Evolutionary conservation across 1,284 basidiomycete genomes (phyloP), one percentile per base, ranked within the genome.

Genomic region (Caloboletus inedulis): DNA sequence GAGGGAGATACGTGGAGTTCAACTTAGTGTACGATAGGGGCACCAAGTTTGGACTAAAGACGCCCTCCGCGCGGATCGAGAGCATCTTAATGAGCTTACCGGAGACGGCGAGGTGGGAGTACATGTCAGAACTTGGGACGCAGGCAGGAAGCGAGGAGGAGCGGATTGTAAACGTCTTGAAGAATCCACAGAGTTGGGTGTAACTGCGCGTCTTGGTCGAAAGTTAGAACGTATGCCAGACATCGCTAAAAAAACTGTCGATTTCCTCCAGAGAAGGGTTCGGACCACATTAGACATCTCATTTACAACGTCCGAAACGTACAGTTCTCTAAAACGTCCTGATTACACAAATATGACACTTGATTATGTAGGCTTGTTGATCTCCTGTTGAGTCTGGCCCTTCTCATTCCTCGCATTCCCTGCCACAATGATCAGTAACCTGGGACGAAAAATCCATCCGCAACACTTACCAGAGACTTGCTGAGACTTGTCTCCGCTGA

Each of bases 1-100:
- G 94, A 34, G 94, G 94, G 1, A 79, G 92, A 56, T 96, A 95
- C 66, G 94, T 95, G 49, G 94, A 98, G 71, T 98, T 97, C 75
- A 97, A 97, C 69, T 74, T 98, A 54, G 85, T 97, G 6, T 87
- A 91, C 64, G 94, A 97, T 68, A 77, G 87, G 18, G 89, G 89
- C 12, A 91, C 89, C 19, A 89, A 87, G 71, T 96, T 97, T 63
- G 94, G 94, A 10, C 73, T 98, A 56, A 85, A 84, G 74, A 94
- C 93, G 2, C 94, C 94, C 16, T 92, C 91, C 6, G 93, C 93
- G 21, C 78, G 94, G 56, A 87, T 96, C 21, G 95, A 98, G 77
- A 94, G 90, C 66, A 94, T 97, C 54, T 72, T 96, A 53, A 94
- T 95, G 90, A 92, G 87, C 66, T 68, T 98, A 52, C 95, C 94